phyloP scores from a whole-genome alignment of 2,329 filamentous ascomycete species.

The Penicillium nordicum region DNA sequence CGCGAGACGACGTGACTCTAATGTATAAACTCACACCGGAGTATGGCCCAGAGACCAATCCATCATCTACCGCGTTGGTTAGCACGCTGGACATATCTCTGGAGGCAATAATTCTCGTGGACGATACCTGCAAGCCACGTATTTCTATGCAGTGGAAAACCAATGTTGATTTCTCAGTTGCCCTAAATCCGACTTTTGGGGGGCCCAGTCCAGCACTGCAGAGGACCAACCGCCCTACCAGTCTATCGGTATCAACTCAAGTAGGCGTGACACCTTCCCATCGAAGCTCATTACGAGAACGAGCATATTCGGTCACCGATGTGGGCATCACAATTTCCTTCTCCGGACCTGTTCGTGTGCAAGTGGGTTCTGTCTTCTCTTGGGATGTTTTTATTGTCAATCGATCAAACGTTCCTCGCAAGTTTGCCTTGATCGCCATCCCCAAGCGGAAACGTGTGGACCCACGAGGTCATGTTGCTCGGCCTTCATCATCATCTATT shows the following conservation, averaged over 20 bases:
- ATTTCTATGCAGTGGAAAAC: slow-evolving; percentile 49
- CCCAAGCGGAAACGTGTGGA: slow-evolving; percentile 47
- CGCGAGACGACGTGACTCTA: slow-evolving; percentile 56
- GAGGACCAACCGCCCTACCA: slow-evolving; percentile 44
- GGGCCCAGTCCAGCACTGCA: slow-evolving; percentile 46
- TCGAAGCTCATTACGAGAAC: slow-evolving; percentile 36
- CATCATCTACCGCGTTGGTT: slow-evolving; percentile 38
- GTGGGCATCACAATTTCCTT: slow-evolving; percentile 56
- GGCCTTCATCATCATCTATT: slow-evolving; percentile 47
- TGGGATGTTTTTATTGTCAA: slow-evolving; percentile 61
- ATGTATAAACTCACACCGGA: slow-evolving; percentile 52
- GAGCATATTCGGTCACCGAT: slow-evolving; percentile 39
- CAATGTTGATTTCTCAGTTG: slow-evolving; percentile 48
- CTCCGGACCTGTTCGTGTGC: slow-evolving; percentile 49
- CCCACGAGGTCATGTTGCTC: slow-evolving; percentile 41
- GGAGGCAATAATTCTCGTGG: slow-evolving; percentile 40
- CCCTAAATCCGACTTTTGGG: slow-evolving; percentile 47
- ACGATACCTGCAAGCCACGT: slow-evolving; percentile 42
- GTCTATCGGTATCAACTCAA: slow-evolving; percentile 37
- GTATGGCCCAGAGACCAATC: slow-evolving; percentile 35
- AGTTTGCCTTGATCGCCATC: slow-evolving; percentile 54
- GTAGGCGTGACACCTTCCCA: slow-evolving; percentile 21
- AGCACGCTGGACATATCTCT: slow-evolving; percentile 49
- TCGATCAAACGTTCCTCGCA: slow-evolving; percentile 51
- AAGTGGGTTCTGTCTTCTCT: slow-evolving; percentile 52